Evolutionary conservation across 2,329 filamentous ascomycete species (phyloP), one percentile per base, ranked within the genome.

Genomic region (Hymenoscyphus linearis): DNA sequence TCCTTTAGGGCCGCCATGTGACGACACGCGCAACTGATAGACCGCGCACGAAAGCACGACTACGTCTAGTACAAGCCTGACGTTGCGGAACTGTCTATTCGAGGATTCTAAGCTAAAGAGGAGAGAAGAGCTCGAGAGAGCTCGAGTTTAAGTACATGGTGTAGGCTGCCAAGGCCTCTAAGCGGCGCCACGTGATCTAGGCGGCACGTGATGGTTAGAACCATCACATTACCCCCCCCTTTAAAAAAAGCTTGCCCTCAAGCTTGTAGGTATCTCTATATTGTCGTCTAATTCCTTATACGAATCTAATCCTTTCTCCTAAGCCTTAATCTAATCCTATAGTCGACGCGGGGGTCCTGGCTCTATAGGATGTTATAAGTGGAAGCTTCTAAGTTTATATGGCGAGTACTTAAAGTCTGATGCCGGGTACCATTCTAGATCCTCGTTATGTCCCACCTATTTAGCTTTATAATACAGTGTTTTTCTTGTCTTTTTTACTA

Each of bases 221-320:
- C 50, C 10, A 22, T 53, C 5, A 53, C 22, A 53, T 53, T 31
- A 52, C 50, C 50, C 50, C 18, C 50, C 50, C 14, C 50, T 52
- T 26, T 26, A 18, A 52, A 52, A 52, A 52, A 52, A 52, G 50
- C 50, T 52, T 52, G 50, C 14, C 18, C 50, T 53, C 25, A 53
- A 53, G 50, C 27, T 27, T 53, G 27, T 34, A 27, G 27, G 22
- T 22, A 53, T 53, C 12, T 26, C 25, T 25, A 7, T 52, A 52
- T 52, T 52, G 14, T 52, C 47, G 3, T 52, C 47, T 9, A 52
- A 31, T 31, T 53, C 50, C 9, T 53, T 27, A 22, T 53, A 53
- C 16, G 12, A 53, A 34, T 53, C 50, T 27, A 16, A 6, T 27
- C 50, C 12, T 14, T 53, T 22, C 27, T 53, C 37, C 37, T 22